A percentile compares a stretch with the other conserved stretches of the same genome.
These are phyloP conservation scores for Fistulifera solaris DNA, from an alignment of 108 stramenopile genomes.

Conservation along the genomic window DNA sequence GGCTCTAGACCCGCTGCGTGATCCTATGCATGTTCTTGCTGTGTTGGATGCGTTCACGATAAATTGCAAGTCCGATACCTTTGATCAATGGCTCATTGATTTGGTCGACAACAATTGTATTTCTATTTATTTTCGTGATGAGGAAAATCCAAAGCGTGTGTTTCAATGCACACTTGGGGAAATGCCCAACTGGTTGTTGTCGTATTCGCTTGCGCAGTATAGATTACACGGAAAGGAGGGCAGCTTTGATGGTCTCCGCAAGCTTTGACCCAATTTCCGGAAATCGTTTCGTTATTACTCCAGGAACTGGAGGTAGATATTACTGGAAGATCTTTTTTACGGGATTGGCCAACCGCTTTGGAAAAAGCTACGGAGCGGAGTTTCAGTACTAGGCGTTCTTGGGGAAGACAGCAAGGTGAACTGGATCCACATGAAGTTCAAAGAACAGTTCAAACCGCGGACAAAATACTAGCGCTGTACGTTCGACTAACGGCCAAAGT, in stretches of 20 bases:
- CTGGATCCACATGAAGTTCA: background rate
- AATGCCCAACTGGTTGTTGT: slow-evolving; percentile 68
- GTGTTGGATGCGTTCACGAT: slow-evolving; percentile 65
- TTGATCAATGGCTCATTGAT: slow-evolving; percentile 29
- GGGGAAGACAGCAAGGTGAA: background rate
- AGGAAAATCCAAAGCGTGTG: slow-evolving; percentile 17
- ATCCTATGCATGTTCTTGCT: slow-evolving; percentile 66
- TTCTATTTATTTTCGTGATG: slow-evolving; percentile 13
- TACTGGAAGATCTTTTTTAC: slow-evolving; percentile 26
- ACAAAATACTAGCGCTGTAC: slow-evolving; percentile 29
- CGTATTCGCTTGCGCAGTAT: slow-evolving; percentile 71
- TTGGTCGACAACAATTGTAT: slow-evolving; percentile 36
- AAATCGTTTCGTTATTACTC: slow-evolving; percentile 25
- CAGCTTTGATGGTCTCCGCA: slow-evolving; percentile 18
- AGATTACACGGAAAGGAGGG: slow-evolving; percentile 16
- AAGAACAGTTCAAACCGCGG: slow-evolving; percentile 17
- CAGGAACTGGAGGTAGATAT: slow-evolving; percentile 34
- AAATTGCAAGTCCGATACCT: slow-evolving; percentile 21
- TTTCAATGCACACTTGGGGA: slow-evolving; percentile 35
- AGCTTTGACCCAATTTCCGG: slow-evolving; percentile 30
- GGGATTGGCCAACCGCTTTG: slow-evolving; percentile 44
- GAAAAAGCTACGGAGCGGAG: slow-evolving; percentile 2
- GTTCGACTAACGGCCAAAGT: slow-evolving; percentile 36
- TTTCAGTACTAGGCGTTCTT: no score
- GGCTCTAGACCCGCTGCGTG: slow-evolving; percentile 71